A percentile compares a stretch with the other conserved stretches of the same genome.
Evolutionary conservation across 2,329 filamentous ascomycete genomes (phyloP).

Genomic region (Thelonectria discophora): DNA sequence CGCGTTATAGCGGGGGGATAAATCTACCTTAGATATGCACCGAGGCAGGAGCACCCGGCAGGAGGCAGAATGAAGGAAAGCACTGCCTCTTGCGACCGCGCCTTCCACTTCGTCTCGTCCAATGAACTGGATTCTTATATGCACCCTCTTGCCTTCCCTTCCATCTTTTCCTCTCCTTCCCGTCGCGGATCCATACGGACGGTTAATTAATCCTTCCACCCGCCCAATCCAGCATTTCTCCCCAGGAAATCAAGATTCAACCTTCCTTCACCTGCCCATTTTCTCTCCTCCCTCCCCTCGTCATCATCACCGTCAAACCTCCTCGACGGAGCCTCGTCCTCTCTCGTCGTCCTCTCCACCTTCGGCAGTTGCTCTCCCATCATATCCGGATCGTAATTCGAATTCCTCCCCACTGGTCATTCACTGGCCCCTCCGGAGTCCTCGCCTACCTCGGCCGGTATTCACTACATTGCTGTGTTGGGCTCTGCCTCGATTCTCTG

Average conservation of each 20-base stretch:
- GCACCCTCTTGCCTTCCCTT: slow-evolving; percentile 1
- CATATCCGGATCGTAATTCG: background rate
- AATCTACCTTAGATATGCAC: background rate
- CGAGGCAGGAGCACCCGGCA: background rate
- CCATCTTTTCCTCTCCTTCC: slow-evolving; percentile 5
- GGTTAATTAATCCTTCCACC: slow-evolving; percentile 24
- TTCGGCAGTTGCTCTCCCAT: background rate
- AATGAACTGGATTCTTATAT: slow-evolving; percentile 14
- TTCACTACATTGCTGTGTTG: background rate
- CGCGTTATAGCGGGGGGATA: background rate
- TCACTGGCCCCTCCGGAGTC: slow-evolving; percentile 2
- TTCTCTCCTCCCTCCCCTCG: background rate
- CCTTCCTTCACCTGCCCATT: background rate
- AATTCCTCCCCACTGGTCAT: background rate
- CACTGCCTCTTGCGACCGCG: slow-evolving; percentile 31
- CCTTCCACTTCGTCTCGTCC: slow-evolving; percentile 13
- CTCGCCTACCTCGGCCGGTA: background rate
- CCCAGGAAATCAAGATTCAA: slow-evolving; percentile 8
- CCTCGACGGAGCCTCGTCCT: too few species aligned
- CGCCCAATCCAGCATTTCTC: slow-evolving; percentile 4
- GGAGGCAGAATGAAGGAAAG: slow-evolving; percentile 1
- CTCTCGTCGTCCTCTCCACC: background rate
- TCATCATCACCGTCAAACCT: background rate
- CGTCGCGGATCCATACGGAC: slow-evolving; percentile 19
- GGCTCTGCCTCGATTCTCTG: background rate